Evolutionary conservation across 345 rosid genomes (phyloP), one percentile per base, ranked within the genome.

Genomic region (Turnera subulata): DNA sequence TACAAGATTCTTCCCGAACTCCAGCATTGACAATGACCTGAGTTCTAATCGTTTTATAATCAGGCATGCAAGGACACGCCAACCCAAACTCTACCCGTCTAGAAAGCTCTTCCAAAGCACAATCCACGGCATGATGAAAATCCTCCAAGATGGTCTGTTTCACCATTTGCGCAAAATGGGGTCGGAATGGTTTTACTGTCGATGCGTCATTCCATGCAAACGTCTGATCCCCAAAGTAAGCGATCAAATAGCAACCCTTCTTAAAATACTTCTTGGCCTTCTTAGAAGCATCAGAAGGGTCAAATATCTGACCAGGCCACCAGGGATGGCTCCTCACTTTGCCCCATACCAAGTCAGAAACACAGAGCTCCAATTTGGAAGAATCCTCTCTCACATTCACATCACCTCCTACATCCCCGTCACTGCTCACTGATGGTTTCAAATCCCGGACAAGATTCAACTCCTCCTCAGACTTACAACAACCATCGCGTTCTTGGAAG

Each of bases 251-350:
- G 40, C 76, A 51, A 7, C 72, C 79, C 73, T 73, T 84, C 69
- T 75, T 86, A 58, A 66, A 80, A 60, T 87, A 57, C 74, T 84
- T 77, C 63, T 68, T 74, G 1, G 94, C 93, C 71, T 73, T 67
- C n/a, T 66, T 53, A n/a, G 91, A 65, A 4, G 84, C 82, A 43
- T 59, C 84, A 4, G 80, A 77, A 67, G 60, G 53, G 58, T 81
- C 84, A 74, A 82, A 73, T 56, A 84, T 72, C 71, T 85, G 93
- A 46, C 88, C 95, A 5, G 95, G 96, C 96, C 98, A 88, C 98
- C 98, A 91, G 0, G 94, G 96, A 74, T 88, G 90, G 69, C 95
- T 84, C 74, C 79, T 80, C 25, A 84, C 90, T 68, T 91, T 91
- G 48, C 83, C 96, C 98, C 98, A 91, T 32, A 91, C 88, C 53